Evolutionary conservation across 208 protist species (phyloP).

Genomic region (Crithidia fasciculata): DNA sequence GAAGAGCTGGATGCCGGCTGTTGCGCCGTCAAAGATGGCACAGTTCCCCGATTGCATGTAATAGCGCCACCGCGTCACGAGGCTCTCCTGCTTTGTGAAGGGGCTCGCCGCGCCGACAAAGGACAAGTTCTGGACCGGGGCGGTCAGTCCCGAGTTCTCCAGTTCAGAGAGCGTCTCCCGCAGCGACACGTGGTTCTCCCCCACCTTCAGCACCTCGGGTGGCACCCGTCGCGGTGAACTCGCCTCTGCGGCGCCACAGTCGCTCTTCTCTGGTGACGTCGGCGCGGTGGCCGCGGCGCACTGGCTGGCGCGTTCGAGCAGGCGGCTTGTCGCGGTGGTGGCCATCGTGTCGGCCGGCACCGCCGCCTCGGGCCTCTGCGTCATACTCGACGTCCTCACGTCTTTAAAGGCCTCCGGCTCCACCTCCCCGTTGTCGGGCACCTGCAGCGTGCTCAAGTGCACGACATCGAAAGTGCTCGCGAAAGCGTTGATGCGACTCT

Average conservation of each 20-base stretch:
- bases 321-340: no score
- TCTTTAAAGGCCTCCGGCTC: slow-evolving; percentile 4
- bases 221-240: not conserved
- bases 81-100: slow-evolving; percentile 42
- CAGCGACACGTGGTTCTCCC: not conserved
- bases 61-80: slow-evolving; percentile 62
- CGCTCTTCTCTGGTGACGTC: no score
- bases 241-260: not conserved
- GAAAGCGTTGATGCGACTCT: slow-evolving; percentile 6
- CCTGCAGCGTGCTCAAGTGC: slow-evolving; percentile 5
- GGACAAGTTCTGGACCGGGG: not conserved
- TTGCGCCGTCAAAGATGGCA: slow-evolving; percentile 62
- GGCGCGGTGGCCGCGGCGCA: no score
- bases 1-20: slow-evolving; percentile 50
- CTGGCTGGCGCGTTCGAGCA: no score
- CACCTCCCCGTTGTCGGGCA: not conserved
- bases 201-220: not conserved
- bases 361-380: not conserved
- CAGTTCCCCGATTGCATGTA: slow-evolving; percentile 62
- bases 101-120: slow-evolving; percentile 28
- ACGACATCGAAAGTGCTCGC: slow-evolving; percentile 13
- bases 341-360: no score
- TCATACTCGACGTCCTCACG: not conserved
- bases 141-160: not conserved
- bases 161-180: not conserved